Base-by-base conservation (phyloP, 2,329 filamentous ascomycete species). In the Aspergillus carbonarius region DNA sequence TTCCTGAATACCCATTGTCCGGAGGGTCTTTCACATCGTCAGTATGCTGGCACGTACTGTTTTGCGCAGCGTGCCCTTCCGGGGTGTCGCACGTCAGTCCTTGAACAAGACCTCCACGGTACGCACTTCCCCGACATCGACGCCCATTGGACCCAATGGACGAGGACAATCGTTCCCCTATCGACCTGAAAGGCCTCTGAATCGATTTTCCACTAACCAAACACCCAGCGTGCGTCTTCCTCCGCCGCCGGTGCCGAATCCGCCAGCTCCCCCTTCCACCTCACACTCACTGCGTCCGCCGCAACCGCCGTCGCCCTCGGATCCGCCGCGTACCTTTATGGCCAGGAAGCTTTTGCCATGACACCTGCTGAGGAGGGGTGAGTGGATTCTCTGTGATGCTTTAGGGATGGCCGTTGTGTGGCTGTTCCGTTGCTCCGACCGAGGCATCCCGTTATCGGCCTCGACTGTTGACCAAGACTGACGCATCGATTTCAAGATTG, bases 291-390 rank as follows among this genome's bases (percentile, higher is more conserved):
- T 76, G 92, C 91, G 74, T 86, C 87, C 72, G 91, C 90, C 75
- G 93, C 95, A 70, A 96, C 92, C 70, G 87, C 89, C 71, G 85
- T 92, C 74, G 92, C 93, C 71, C 83, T 91, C 79, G 93, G 92
- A 72, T 93, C 93, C 68, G 88, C 93, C 73, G 93, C 91, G 70
- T 98, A 93, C 81, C 88, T 96, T 70, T 98, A 96, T 80, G 95
- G 93, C 73, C 87, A 91, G 71, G 88, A 90, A 71, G 89, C 91
- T 63, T 86, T 92, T 79, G 95, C 95, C 70, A 90, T 90, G 88
- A 93, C 93, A 70, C 92, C 92, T 65, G 90, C 90, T 74, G 95
- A 99, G 84, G 95, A 99, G 87, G 95, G 95, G 95, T 99, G 85
- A 88, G 93, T 90, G 42, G 55, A 61, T 49, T 52, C 35, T 50